phyloP scores from a whole-genome alignment of 139 green algal genomes.

The Coccomyxa sp. region DNA sequence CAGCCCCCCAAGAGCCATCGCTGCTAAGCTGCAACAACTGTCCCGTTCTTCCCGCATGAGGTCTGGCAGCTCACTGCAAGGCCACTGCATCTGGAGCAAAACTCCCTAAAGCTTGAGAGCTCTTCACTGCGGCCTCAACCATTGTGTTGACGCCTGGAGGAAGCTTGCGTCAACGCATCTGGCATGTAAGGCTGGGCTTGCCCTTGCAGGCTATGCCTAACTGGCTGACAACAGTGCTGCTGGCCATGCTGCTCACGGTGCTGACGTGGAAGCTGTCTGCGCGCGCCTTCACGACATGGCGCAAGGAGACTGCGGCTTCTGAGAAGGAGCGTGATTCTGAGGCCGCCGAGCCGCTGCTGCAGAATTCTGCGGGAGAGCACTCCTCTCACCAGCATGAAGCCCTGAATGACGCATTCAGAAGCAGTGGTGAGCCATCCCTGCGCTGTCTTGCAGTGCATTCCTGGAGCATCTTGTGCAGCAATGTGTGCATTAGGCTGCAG shows the following conservation, averaged over 20 bases:
- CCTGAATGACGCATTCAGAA: not conserved
- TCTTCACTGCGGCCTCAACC: too few relatives aligned
- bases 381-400: not conserved
- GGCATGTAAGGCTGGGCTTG: not conserved
- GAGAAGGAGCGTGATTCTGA: not conserved
- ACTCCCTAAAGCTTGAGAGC: too few relatives aligned
- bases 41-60: not conserved
- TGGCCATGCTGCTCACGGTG: slow-evolving; percentile 36
- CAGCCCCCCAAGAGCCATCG: too few relatives aligned
- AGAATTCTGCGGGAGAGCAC: not conserved
- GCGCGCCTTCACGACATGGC: slow-evolving; percentile 12
- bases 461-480: too few relatives aligned
- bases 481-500: too few relatives aligned
- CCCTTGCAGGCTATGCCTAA: slow-evolving; percentile 35
- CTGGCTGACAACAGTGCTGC: slow-evolving; percentile 40
- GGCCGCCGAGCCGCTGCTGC: slow-evolving; percentile 12
- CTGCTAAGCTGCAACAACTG: too few relatives aligned
- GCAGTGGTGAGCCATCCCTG: not conserved
- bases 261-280: slow-evolving; percentile 31
- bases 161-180: not conserved
- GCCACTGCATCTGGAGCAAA: too few relatives aligned
- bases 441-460: not conserved
- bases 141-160: not conserved
- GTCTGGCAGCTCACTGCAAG: not conserved
- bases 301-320: not conserved